phyloP scores from a whole-genome alignment of 306 rosid genomes.

The Urtica urens region DNA sequence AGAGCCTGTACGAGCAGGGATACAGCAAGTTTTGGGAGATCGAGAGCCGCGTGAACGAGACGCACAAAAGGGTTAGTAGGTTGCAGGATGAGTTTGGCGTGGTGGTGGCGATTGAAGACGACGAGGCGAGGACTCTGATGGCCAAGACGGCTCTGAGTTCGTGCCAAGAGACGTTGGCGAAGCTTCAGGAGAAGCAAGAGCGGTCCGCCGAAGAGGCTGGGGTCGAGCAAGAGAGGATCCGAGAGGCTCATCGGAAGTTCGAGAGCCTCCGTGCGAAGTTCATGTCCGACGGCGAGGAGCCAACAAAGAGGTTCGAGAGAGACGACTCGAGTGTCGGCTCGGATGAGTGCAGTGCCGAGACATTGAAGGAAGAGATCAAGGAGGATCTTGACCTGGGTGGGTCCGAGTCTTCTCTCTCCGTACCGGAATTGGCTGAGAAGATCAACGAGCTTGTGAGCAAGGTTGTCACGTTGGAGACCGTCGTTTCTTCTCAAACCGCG shows the following conservation, averaged over 20 bases:
- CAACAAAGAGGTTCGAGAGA: slow-evolving; percentile 20
- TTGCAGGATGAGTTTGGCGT: slow-evolving; percentile 68
- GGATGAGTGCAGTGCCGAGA: slow-evolving; percentile 19
- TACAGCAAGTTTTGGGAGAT: slow-evolving; percentile 65
- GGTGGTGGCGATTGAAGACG: slow-evolving; percentile 41
- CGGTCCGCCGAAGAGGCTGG: slow-evolving; percentile 46
- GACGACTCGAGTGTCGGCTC: slow-evolving; percentile 18
- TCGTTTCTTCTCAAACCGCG: slow-evolving; percentile 48
- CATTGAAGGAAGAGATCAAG: slow-evolving; percentile 17
- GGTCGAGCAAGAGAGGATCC: slow-evolving; percentile 33
- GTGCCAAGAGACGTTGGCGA: slow-evolving; percentile 49
- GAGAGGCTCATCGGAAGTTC: slow-evolving; percentile 33
- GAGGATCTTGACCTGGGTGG: slow-evolving; percentile 29
- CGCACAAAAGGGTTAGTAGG: slow-evolving; percentile 47
- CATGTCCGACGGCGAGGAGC: slow-evolving; percentile 18
- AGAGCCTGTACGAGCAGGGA: slow-evolving; percentile 56
- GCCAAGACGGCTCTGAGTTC: slow-evolving; percentile 71
- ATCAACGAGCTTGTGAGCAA: slow-evolving; percentile 67
- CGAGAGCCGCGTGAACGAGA: slow-evolving; percentile 42
- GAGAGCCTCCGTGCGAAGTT: slow-evolving; percentile 33
- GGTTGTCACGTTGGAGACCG: slow-evolving; percentile 53
- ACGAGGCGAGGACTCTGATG: slow-evolving; percentile 72
- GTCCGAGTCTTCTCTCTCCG: slow-evolving; percentile 32
- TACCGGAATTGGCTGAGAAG: slow-evolving; percentile 60
- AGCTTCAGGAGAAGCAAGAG: slow-evolving; percentile 42